Evolutionary conservation across 2,329 filamentous ascomycete genomes (phyloP).

Genomic region (Pseudonectria foliicola): DNA sequence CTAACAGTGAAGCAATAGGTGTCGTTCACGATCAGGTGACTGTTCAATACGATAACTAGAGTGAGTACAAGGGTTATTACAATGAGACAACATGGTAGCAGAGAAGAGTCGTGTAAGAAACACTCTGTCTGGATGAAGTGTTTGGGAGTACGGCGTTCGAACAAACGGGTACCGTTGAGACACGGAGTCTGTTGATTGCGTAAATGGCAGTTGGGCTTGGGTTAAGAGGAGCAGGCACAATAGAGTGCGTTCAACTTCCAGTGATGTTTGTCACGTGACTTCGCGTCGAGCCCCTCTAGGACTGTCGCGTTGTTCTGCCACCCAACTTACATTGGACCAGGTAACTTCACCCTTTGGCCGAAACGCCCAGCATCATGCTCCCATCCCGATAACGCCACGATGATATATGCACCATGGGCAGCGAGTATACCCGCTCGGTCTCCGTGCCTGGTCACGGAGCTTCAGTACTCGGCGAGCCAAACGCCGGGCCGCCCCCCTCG

Average conservation of each 20-base stretch:
- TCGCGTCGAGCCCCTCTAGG: slow-evolving; percentile 12
- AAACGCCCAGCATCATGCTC: not conserved
- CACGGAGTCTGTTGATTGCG: no score
- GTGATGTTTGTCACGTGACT: slow-evolving; percentile 12
- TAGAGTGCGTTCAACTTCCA: not conserved
- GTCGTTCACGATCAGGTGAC: slow-evolving; percentile 31
- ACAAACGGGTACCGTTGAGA: no score
- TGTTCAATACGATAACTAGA: slow-evolving; percentile 25
- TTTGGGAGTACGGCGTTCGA: no score
- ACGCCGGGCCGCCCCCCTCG: slow-evolving; percentile 53
- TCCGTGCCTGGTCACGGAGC: slow-evolving; percentile 11
- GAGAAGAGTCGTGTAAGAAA: no score
- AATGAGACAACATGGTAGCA: not conserved
- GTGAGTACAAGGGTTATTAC: not conserved
- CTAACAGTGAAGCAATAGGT: slow-evolving; percentile 18
- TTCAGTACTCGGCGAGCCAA: slow-evolving; percentile 10
- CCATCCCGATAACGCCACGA: slow-evolving; percentile 10
- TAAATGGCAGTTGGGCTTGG: no score
- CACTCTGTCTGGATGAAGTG: not conserved
- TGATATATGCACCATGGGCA: slow-evolving; percentile 24
- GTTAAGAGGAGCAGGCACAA: not conserved
- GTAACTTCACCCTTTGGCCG: not conserved
- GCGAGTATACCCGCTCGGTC: slow-evolving; percentile 14
- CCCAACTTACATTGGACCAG: not conserved
- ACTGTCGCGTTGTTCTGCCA: slow-evolving; percentile 10